These are phyloP conservation scores for Pyricularia pennisetigena DNA, from an alignment of 2,329 filamentous ascomycete species.

Conservation along the genomic window DNA sequence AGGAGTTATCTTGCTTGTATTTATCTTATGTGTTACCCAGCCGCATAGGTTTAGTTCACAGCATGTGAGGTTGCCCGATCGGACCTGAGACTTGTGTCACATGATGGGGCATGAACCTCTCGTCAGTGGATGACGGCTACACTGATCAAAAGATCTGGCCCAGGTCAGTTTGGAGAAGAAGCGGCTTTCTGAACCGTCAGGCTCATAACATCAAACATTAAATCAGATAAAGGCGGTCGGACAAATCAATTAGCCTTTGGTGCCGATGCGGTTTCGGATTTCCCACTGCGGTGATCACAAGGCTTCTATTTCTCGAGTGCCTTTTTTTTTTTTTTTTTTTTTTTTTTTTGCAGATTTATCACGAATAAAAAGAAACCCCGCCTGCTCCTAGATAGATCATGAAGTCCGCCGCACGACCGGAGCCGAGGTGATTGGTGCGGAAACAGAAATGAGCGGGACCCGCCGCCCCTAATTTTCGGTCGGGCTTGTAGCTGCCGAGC, in stretches of 20 bases:
- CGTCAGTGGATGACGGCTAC: background rate
- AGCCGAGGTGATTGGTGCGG: constrained; percentile 3
- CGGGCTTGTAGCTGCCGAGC: constrained; percentile 6
- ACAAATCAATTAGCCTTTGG: background rate
- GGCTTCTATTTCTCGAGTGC: too few species aligned
- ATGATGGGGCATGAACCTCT: background rate
- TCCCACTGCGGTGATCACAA: background rate
- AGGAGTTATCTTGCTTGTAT: background rate
- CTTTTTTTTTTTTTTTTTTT: too few species aligned
- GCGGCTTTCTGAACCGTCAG: background rate
- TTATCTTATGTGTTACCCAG: background rate
- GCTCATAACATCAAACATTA: background rate
- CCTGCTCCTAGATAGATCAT: background rate
- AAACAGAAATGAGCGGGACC: background rate
- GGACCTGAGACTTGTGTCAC: background rate
- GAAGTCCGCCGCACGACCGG: background rate
- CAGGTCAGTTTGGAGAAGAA: background rate
- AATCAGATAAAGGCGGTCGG: background rate
- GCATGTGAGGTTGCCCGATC: background rate
- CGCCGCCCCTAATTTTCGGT: background rate
- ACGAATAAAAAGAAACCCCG: background rate
- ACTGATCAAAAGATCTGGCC: background rate
- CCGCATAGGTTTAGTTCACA: background rate
- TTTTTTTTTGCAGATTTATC: too few species aligned
- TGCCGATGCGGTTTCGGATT: background rate